A percentile compares a stretch with the other conserved stretches of the same genome.
These are phyloP conservation scores for Carallia brachiata DNA, from an alignment of 345 rosid genomes.

Conservation along the genomic window DNA sequence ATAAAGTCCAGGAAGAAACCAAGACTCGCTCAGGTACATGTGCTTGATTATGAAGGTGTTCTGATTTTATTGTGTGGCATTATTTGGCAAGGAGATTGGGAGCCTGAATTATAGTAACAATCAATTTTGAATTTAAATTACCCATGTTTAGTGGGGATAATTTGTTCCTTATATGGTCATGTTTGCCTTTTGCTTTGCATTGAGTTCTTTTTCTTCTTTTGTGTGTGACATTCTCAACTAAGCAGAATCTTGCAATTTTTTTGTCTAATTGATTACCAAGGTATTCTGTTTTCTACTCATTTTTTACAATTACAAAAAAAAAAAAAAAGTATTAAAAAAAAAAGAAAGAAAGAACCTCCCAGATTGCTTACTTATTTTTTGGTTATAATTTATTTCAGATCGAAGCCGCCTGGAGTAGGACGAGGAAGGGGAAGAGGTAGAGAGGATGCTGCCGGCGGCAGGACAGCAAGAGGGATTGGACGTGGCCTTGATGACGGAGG, in stretches of 20 bases:
- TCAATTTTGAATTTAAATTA: neutral
- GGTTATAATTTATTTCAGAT: conserved; percentile 37
- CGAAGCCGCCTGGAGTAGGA: conserved; percentile 79
- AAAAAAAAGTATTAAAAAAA: too few species aligned
- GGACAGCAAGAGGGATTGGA: conserved; percentile 59
- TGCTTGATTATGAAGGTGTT: neutral
- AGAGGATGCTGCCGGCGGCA: conserved; percentile 67
- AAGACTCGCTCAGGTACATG: conserved; percentile 62
- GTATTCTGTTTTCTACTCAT: neutral
- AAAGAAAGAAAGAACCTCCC: neutral
- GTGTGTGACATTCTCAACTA: neutral
- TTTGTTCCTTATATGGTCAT: too few species aligned
- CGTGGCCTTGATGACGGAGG: conserved; percentile 73
- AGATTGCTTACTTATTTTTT: neutral
- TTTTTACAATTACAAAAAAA: neutral
- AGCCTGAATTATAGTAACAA: neutral
- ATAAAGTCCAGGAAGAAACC: conserved; percentile 83
- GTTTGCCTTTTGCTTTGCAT: neutral
- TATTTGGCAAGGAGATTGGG: neutral
- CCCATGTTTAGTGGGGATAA: neutral
- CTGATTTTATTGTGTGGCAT: neutral
- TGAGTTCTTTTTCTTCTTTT: neutral
- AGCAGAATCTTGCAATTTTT: neutral
- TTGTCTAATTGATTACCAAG: neutral
- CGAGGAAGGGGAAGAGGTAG: conserved; percentile 88